Conservation (phyloP, 1,139 yeast genomes). For the Hyphopichia khmerensis region DNA sequence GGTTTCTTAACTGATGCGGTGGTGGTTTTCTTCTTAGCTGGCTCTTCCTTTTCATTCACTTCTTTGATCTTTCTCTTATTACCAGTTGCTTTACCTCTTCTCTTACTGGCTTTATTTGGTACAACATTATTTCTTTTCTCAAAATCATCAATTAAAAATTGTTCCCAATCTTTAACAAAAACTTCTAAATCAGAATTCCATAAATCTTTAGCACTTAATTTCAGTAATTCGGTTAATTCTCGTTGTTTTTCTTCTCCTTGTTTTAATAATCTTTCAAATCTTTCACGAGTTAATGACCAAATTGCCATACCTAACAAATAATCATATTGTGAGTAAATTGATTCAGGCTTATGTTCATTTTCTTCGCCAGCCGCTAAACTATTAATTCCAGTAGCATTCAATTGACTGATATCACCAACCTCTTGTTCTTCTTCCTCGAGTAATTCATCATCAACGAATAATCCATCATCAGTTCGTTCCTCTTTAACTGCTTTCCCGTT, state of each 20-base stretch:
- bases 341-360: constrained; percentile 39
- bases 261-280: constrained; percentile 73
- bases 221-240: constrained; percentile 67
- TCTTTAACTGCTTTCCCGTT: constrained; percentile 52
- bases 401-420: constrained; percentile 37
- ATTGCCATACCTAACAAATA: constrained; percentile 85
- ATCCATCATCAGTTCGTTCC: constrained; percentile 11
- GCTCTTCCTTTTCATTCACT: constrained; percentile 12
- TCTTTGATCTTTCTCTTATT: constrained; percentile 14
- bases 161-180: constrained; percentile 65
- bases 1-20: constrained; percentile 2
- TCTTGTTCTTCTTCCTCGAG: constrained; percentile 38
- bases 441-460: constrained; percentile 25
- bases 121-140: constrained; percentile 30
- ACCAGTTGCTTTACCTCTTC: constrained; percentile 14
- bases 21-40: constrained; percentile 7
- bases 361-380: constrained; percentile 30
- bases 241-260: constrained; percentile 73
- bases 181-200: constrained; percentile 84
- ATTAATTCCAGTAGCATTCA: constrained; percentile 28
- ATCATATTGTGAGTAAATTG: constrained; percentile 60
- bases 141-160: constrained; percentile 46
- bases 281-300: constrained; percentile 89
- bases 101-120: constrained; percentile 27
- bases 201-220: constrained; percentile 77